phyloP scores from a whole-genome alignment of 1,284 basidiomycete genomes.

The Ceratobasidium papillatum region DNA sequence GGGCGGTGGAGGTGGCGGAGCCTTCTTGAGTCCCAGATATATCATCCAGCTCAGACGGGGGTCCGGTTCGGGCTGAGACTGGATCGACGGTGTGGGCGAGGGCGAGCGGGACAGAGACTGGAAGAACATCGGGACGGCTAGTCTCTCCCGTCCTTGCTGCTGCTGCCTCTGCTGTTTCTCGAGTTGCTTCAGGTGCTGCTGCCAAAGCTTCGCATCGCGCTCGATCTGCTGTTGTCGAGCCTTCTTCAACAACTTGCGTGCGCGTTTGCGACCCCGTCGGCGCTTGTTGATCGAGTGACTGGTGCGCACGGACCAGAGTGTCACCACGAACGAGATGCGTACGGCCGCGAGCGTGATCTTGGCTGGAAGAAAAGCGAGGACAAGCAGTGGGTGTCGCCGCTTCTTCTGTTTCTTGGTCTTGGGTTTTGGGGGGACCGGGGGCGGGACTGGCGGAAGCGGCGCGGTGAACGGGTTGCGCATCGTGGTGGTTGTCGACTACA shows the following conservation, averaged over 20 bases:
- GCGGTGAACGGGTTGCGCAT: conserved; percentile 11
- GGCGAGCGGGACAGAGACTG: not conserved
- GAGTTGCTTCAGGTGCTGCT: conserved; percentile 4
- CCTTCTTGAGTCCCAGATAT: not conserved
- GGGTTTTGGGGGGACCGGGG: not conserved
- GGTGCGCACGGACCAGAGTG: conserved; percentile 31
- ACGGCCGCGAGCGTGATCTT: conserved; percentile 7
- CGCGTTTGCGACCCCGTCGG: conserved; percentile 3
- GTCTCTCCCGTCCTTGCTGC: not conserved
- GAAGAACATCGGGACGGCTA: not conserved
- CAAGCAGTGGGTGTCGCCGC: conserved; percentile 11
- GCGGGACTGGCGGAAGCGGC: not conserved
- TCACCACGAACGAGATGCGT: conserved; percentile 12
- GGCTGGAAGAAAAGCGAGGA: conserved; percentile 21
- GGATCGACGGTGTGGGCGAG: conserved; percentile 3
- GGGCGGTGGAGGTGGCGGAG: conserved; percentile 26
- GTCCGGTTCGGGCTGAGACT: not conserved
- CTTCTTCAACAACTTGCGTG: not conserved
- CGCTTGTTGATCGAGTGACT: conserved; percentile 27
- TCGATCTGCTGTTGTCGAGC: conserved; percentile 17
- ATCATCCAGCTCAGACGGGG: not conserved
- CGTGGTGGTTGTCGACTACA: conserved; percentile 11
- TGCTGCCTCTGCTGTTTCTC: conserved; percentile 15
- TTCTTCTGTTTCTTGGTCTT: conserved; percentile 19
- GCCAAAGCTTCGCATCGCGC: conserved; percentile 27